Conservation (phyloP, 129 eudicot species). For the Saussurea involucrata region DNA sequence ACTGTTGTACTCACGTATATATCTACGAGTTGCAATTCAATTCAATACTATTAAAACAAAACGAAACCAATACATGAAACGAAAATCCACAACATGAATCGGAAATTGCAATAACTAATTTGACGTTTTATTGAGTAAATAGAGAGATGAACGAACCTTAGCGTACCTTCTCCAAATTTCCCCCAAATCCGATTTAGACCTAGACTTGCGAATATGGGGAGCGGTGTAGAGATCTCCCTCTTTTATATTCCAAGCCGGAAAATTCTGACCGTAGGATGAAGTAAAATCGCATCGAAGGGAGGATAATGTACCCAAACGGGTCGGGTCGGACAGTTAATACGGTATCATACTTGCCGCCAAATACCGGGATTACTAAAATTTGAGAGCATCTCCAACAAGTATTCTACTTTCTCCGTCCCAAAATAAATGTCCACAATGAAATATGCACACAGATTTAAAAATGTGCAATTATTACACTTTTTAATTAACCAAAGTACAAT, state of each 20-base stretch:
- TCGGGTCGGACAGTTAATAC: background rate
- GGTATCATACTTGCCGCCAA: background rate
- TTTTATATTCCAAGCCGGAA: background rate
- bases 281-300: slow-evolving; percentile 5
- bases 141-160: background rate
- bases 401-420: too few relatives aligned
- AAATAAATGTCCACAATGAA: too few relatives aligned
- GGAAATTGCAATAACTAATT: background rate
- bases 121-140: background rate
- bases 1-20: background rate
- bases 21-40: background rate
- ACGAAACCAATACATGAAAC: background rate
- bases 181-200: slow-evolving; percentile 30
- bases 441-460: too few relatives aligned
- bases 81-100: slow-evolving; percentile 3
- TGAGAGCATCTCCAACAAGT: too few relatives aligned
- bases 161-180: slow-evolving; percentile 3
- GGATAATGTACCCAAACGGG: background rate
- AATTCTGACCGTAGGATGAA: slow-evolving; percentile 22
- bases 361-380: background rate
- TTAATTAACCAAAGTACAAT: too few relatives aligned
- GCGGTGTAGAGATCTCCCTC: background rate
- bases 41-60: background rate
- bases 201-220: slow-evolving; percentile 7
- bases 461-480: too few relatives aligned